phyloP scores from a whole-genome alignment of 306 rosid genomes.

The Fagus sylvatica region DNA sequence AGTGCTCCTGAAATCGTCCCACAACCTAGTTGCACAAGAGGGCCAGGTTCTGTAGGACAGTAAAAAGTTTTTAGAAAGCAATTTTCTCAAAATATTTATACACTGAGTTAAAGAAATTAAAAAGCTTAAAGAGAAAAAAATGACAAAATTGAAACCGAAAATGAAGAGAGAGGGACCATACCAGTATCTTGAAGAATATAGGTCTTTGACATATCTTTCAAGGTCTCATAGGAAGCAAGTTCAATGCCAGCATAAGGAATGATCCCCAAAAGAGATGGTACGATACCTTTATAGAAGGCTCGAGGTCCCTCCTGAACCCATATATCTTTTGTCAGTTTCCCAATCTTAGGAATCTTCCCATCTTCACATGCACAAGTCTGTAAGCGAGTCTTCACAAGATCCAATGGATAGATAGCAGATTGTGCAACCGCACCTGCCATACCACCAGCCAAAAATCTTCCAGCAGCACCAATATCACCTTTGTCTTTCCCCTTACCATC shows the following conservation, averaged over 20 bases:
- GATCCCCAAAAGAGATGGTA: conserved; percentile 92
- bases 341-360: conserved; percentile 65
- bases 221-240: conserved; percentile 86
- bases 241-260: conserved; percentile 96
- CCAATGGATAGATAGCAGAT: conserved; percentile 86
- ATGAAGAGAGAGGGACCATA: conserved; percentile 25
- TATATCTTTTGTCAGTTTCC: conserved; percentile 75
- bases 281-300: conserved; percentile 83
- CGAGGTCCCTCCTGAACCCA: conserved; percentile 88
- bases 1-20: conserved; percentile 93
- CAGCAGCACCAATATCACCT: conserved; percentile 59
- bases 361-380: conserved; percentile 61
- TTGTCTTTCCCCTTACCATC: conserved; percentile 54
- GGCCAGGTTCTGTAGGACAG: conserved; percentile 76
- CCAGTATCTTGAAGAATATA: conserved; percentile 74
- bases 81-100: background rate
- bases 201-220: conserved; percentile 84
- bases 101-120: background rate
- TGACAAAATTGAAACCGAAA: background rate
- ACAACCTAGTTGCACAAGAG: conserved; percentile 88
- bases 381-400: conserved; percentile 85
- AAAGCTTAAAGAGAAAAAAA: background rate
- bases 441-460: conserved; percentile 83
- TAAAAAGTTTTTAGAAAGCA: conserved; percentile 14
- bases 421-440: conserved; percentile 92